Conservation (phyloP, 768 basidiomycete species). For the Hypholoma sublateritium region DNA sequence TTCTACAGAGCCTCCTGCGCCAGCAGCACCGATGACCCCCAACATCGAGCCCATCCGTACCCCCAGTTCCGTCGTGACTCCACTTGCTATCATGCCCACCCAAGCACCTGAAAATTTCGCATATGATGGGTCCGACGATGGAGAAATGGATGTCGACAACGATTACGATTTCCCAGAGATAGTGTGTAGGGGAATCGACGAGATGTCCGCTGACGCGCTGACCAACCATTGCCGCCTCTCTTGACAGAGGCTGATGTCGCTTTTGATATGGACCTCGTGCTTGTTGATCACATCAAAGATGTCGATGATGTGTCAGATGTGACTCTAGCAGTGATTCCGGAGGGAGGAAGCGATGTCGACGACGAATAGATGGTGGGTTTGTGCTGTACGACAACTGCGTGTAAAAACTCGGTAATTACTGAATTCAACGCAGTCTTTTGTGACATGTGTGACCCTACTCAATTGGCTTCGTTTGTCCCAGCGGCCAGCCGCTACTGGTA, state of each 20-base stretch:
- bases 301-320: constrained; percentile 3
- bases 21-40: not conserved
- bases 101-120: no score
- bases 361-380: no score
- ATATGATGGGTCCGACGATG: not conserved
- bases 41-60: no score
- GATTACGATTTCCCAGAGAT: not conserved
- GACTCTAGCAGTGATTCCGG: not conserved
- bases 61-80: no score
- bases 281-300: not conserved
- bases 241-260: constrained; percentile 5
- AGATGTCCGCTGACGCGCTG: not conserved
- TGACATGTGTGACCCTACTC: no score
- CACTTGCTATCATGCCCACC: not conserved
- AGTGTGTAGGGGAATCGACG: not conserved
- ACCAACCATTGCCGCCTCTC: not conserved
- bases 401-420: no score
- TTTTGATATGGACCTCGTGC: constrained; percentile 11
- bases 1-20: not conserved
- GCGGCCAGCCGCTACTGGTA: no score
- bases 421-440: no score
- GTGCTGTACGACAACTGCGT: no score
- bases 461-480: no score
- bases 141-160: not conserved
- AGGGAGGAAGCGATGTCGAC: not conserved